Conservation (phyloP, 768 basidiomycete genomes). For the Lactifluus pinguis region DNA sequence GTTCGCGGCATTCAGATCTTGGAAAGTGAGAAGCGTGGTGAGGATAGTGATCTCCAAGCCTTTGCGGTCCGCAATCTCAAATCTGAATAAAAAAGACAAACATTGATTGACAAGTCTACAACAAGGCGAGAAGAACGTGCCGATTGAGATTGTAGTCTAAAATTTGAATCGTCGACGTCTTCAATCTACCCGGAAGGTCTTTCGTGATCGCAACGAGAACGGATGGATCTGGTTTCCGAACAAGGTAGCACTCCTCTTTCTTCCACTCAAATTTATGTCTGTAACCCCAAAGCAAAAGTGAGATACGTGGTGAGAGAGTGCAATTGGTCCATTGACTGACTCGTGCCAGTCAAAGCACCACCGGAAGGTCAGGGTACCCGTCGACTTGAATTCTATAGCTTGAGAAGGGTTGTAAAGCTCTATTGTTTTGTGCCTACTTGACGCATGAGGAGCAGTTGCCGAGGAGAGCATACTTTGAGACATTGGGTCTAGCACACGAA, state of each 20-base stretch:
- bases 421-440: constrained; percentile 64
- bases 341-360: constrained; percentile 82
- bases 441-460: constrained; percentile 51
- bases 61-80: constrained; percentile 79
- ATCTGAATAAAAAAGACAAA: constrained; percentile 35
- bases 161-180: constrained; percentile 60
- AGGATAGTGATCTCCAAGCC: constrained; percentile 78
- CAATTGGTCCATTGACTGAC: constrained; percentile 34
- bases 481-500: constrained; percentile 47
- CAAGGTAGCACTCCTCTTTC: constrained; percentile 71
- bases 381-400: constrained; percentile 62
- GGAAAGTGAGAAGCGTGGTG: constrained; percentile 67
- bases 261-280: constrained; percentile 86
- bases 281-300: neutral
- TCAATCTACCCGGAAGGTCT: constrained; percentile 58
- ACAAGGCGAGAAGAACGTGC: constrained; percentile 26
- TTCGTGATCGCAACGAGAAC: constrained; percentile 78
- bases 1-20: constrained; percentile 54
- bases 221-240: constrained; percentile 81
- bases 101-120: neutral
- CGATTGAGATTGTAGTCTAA: constrained; percentile 80
- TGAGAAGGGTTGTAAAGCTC: constrained; percentile 69
- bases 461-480: constrained; percentile 65
- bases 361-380: constrained; percentile 62
- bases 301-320: neutral